A percentile compares a stretch with the other conserved stretches of the same genome.
phyloP scores from a whole-genome alignment of 345 rosid genomes.

The Salix arbutifolia region DNA sequence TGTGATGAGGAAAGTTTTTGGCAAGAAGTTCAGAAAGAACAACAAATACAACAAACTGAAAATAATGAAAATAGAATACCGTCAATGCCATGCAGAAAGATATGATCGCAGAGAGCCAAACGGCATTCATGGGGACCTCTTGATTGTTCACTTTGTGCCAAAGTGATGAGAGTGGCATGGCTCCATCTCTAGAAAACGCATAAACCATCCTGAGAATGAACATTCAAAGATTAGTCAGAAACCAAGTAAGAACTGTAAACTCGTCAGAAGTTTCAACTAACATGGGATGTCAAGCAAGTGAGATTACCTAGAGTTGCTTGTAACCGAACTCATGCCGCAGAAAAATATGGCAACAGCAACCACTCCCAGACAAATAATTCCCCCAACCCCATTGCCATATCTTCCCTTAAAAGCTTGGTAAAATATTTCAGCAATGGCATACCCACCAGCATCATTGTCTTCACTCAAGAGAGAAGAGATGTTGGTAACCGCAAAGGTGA shows the following conservation, averaged over 20 bases:
- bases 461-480: conserved; percentile 67
- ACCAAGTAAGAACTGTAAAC: background rate
- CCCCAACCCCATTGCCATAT: conserved; percentile 84
- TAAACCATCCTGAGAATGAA: conserved; percentile 75
- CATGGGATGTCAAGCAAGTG: background rate
- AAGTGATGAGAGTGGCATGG: conserved; percentile 72
- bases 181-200: conserved; percentile 97
- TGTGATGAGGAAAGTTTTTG: background rate
- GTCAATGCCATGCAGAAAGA: conserved; percentile 96
- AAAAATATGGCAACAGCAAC: conserved; percentile 87
- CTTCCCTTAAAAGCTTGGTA: conserved; percentile 76
- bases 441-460: conserved; percentile 82
- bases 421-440: conserved; percentile 87
- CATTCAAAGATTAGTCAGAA: conserved; percentile 1
- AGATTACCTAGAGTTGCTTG: conserved; percentile 90
- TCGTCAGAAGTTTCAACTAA: background rate
- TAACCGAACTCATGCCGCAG: conserved; percentile 96
- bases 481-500: conserved; percentile 81
- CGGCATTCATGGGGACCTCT: conserved; percentile 83
- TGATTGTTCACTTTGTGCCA: conserved; percentile 92
- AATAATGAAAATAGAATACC: conserved; percentile 30
- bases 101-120: conserved; percentile 70
- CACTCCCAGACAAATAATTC: conserved; percentile 80
- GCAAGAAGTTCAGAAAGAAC: background rate
- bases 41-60: background rate